Evolutionary conservation across 306 rosid species (phyloP).

Genomic region (Medicago truncatula): DNA sequence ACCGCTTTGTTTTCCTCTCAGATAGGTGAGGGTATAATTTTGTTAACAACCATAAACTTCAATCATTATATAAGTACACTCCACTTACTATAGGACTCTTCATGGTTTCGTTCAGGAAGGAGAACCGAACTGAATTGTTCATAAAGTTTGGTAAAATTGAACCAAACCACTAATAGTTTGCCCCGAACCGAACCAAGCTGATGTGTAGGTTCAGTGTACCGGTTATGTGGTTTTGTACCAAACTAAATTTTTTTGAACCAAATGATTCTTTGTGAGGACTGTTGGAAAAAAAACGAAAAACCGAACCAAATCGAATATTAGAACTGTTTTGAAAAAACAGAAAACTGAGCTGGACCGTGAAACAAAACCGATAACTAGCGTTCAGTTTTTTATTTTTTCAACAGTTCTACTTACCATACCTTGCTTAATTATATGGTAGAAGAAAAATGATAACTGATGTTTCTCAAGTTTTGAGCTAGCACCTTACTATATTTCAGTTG

Average conservation of each 20-base stretch:
- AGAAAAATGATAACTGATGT: neutral
- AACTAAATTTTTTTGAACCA: neutral
- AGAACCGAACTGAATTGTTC: neutral
- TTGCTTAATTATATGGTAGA: neutral
- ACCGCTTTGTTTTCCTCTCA: conserved; percentile 92
- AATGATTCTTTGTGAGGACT: too few species aligned
- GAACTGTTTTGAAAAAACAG: too few species aligned
- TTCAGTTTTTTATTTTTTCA: too few species aligned
- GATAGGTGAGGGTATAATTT: conserved; percentile 87
- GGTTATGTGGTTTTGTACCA: neutral
- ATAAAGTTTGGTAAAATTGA: neutral
- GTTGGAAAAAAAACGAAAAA: too few species aligned
- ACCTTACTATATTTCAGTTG: conserved; percentile 70
- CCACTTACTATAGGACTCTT: neutral
- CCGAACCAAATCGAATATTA: too few species aligned
- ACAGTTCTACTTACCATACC: neutral
- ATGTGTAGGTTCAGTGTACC: too few species aligned
- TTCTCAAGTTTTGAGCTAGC: conserved; percentile 20
- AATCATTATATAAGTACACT: conserved; percentile 32
- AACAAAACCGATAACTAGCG: too few species aligned
- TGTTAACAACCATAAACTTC: conserved; percentile 20
- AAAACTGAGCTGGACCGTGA: too few species aligned
- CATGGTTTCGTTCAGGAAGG: neutral
- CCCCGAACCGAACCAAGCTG: too few species aligned
- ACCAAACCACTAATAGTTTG: too few species aligned